Base-by-base conservation (phyloP, 2,329 filamentous ascomycete species). In the Pseudocercospora crystallina region DNA sequence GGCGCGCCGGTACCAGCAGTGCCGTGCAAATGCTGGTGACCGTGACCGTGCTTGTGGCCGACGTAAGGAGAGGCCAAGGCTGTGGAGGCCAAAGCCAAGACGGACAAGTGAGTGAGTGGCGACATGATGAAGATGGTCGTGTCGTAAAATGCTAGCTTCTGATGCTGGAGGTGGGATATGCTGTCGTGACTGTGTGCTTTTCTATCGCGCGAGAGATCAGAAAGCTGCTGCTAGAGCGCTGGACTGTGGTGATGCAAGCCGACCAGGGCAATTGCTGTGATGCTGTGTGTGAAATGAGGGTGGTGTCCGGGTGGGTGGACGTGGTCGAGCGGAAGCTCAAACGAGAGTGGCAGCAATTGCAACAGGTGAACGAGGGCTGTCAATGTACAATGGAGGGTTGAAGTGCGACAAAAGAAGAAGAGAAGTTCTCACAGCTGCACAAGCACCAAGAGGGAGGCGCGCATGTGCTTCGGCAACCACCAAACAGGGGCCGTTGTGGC, bases 31-130 rank as follows among this genome's bases (percentile, higher is more conserved):
- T 70, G 52, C 13, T 50, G 55, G 32, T 49, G 47, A 45, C 41
- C 43, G 62, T 69, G 51, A 59, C 65, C 54, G 59, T 65, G 45
- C 44, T 59, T 44, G 38, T 59, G 57, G 52, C 51, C 63, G 43
- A 53, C 48, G 48, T 60, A 47, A 45, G 47, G 49, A 35, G 47
- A 32, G 56, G 68, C 68, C 36, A 73, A 67, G 47, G 68, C 58
- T 45, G 72, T 72, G 14, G 71, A 64, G 51, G 67, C 66, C 53
- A 77, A 65, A 43, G 73, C 71, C 69, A 76, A 61, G 53, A 76
- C 64, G 55, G 67, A 69, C 58, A 76, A 60, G 58, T 71, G 66
- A 50, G 61, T 62, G 65, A 63, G 54, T 20, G 64, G 62, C 54
- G 64, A 65, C 68, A 71, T 71, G 56, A 51, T 62, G 51, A 44